A percentile compares a stretch with the other conserved stretches of the same genome.
phyloP scores from a whole-genome alignment of 371 early-diverging fungal genomes.

The Apophysomyces sp. region DNA sequence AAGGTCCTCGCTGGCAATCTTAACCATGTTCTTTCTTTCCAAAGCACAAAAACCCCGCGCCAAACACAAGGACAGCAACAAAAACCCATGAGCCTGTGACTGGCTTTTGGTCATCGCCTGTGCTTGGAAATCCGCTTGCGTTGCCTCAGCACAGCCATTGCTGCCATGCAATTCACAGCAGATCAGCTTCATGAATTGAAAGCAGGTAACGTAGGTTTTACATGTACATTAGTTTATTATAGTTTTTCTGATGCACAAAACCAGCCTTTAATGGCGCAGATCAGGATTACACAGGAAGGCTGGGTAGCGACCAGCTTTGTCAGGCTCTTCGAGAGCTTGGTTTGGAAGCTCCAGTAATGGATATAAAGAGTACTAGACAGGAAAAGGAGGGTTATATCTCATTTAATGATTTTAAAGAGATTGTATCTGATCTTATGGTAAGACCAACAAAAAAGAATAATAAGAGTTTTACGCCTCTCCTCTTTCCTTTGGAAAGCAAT shows the following conservation, averaged over 20 bases:
- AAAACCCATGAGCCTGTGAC: neutral
- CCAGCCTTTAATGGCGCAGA: conserved; percentile 31
- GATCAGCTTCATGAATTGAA: neutral
- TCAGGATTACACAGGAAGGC: conserved; percentile 20
- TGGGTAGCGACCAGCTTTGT: conserved; percentile 19
- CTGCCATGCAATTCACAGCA: neutral
- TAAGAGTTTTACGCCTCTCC: neutral
- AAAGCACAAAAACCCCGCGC: conserved; percentile 1
- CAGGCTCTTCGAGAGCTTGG: conserved; percentile 21
- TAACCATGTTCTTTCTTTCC: conserved; percentile 6
- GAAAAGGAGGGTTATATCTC: conserved; percentile 25
- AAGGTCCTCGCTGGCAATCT: conserved; percentile 33
- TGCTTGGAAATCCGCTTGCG: too few species aligned
- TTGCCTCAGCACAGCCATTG: neutral
- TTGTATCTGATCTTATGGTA: conserved; percentile 30
- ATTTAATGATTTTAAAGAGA: conserved; percentile 30
- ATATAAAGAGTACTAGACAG: conserved; percentile 18
- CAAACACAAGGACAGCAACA: neutral
- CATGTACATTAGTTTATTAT: too few species aligned
- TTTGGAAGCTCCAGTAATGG: conserved; percentile 17
- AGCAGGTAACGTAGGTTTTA: too few species aligned
- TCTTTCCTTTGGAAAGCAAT: neutral
- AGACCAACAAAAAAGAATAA: neutral
- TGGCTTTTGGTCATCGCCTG: neutral
- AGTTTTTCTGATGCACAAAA: neutral